Conservation (phyloP, 192 early-diverging fungal genomes). For the Linnemannia schmuckeri region DNA sequence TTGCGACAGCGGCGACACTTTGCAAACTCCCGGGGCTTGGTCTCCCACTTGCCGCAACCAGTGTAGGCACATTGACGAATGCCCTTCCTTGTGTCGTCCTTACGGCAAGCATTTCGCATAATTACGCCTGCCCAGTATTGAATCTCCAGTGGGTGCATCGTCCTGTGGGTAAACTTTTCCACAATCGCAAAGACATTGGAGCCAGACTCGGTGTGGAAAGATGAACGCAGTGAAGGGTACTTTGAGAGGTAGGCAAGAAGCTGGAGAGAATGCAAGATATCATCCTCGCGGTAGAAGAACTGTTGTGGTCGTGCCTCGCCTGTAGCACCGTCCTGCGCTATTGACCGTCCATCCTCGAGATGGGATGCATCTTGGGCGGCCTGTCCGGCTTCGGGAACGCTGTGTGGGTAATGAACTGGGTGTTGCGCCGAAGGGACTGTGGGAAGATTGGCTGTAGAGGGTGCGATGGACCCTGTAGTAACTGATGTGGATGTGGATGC, state of each 20-base stretch:
- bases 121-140: conserved; percentile 83
- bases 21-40: conserved; percentile 80
- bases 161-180: conserved; percentile 78
- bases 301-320: conserved; percentile 44
- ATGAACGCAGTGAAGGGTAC: conserved; percentile 84
- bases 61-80: conserved; percentile 85
- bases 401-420: conserved; percentile 25
- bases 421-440: conserved; percentile 14
- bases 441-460: conserved; percentile 32
- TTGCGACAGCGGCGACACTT: conserved; percentile 91
- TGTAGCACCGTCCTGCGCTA: conserved; percentile 22
- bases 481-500: conserved; percentile 4
- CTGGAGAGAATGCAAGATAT: conserved; percentile 86
- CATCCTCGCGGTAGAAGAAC: conserved; percentile 81
- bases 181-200: conserved; percentile 84
- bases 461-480: conserved; percentile 10
- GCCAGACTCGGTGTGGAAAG: conserved; percentile 64
- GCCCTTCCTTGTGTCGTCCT: conserved; percentile 77
- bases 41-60: conserved; percentile 84
- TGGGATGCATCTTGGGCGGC: conserved; percentile 23
- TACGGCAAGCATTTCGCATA: conserved; percentile 86
- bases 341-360: conserved; percentile 33
- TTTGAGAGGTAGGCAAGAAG: conserved; percentile 92
- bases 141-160: conserved; percentile 71
- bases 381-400: conserved; percentile 13